Base-by-base conservation (phyloP, 495 filamentous ascomycete genomes). In the Astrothelium subdiscretum region DNA sequence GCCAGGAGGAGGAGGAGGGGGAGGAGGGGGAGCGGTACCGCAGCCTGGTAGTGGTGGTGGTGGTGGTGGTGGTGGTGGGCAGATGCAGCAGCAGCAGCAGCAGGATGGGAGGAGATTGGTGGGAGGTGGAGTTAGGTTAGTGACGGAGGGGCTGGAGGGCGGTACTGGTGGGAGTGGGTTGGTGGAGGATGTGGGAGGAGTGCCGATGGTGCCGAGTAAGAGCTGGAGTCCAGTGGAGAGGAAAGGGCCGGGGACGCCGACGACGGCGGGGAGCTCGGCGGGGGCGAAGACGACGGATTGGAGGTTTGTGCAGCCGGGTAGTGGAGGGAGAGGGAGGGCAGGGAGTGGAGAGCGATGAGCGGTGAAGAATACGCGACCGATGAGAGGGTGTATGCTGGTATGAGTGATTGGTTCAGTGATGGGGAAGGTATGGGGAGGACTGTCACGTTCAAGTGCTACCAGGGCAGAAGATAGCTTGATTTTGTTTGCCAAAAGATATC, bases 81-180 rank as follows among this genome's bases (percentile, higher is more conserved):
- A 38, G 32, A 38, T 38, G 5, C 32, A 38, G 32, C 32, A 38
- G 32, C 6, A 62, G 59, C 59, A 59, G 66, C 57, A 61, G 54
- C 54, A 68, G 40, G 63, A 43, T n/a, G 32, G 32, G 32, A 38
- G 32, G 32, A 38, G 32, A 13, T 38, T 38, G 32, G 32, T 38
- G 32, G 32, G 32, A 5, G 72, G 63, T 0, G 73, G 69, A 2
- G 68, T 74, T 58, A 65, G 72, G 57, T 38, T 74, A 40, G 71
- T 74, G 58, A 70, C 69, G 54, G 32, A 62, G 38, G 52, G 65
- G 40, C 59, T 66, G 12, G 65, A 59, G 11, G 65, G 57, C 24
- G 63, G 32, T 5, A 22, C 32, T 3, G 35, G 32, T 27, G 62
- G 57, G 35, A 38, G 60, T 26, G 44, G 65, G 44, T 1, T 65